A percentile compares a stretch with the other conserved stretches of the same genome.
These are phyloP conservation scores for Lycium ferocissimum DNA, from an alignment of 257 asterid species.

Conservation along the genomic window DNA sequence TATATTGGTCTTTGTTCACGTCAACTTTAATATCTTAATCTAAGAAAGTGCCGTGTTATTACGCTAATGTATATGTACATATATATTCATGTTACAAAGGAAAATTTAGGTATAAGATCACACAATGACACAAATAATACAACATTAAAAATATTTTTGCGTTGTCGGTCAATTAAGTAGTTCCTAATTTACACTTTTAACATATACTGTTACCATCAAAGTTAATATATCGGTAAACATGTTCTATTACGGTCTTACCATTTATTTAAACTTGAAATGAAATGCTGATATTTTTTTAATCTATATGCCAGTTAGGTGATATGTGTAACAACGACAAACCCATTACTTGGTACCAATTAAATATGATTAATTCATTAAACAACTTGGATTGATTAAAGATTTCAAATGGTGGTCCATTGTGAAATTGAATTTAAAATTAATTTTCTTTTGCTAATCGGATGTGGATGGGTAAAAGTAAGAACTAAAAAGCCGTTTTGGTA, in stretches of 20 bases:
- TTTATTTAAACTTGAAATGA: background rate
- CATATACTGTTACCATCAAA: background rate
- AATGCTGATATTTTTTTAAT: background rate
- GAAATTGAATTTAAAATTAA: background rate
- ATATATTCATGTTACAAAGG: background rate
- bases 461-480: slow-evolving; percentile 19
- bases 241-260: background rate
- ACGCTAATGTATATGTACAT: background rate
- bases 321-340: background rate
- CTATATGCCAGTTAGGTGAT: background rate
- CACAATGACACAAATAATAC: background rate
- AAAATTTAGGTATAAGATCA: background rate
- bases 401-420: slow-evolving; percentile 19
- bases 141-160: background rate
- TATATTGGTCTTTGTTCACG: background rate
- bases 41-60: background rate
- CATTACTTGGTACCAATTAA: background rate
- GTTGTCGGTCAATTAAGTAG: background rate
- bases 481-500: background rate
- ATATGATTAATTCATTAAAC: background rate
- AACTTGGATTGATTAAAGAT: slow-evolving; percentile 19
- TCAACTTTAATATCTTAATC: background rate
- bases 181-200: background rate
- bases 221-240: background rate
- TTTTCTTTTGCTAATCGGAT: background rate